Percentiles rank a stretch among this genome's conserved stretches.
These are phyloP conservation scores for Acanthamoeba royreba DNA, from an alignment of 208 protist genomes.

Conservation along the genomic window DNA sequence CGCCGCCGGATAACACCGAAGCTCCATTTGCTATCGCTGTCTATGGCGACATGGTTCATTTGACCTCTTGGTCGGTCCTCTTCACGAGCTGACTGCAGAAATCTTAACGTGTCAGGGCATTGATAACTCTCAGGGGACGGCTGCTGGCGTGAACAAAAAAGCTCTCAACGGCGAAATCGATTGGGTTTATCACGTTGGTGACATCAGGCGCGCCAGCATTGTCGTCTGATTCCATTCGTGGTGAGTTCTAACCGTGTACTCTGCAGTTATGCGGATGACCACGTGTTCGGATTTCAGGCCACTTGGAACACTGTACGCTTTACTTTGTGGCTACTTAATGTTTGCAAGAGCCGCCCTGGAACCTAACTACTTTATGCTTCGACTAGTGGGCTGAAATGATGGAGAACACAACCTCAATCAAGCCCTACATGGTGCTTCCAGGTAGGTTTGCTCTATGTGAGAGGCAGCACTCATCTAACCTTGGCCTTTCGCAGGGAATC, in stretches of 20 bases:
- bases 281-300: not conserved
- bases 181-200: slow-evolving; percentile 14
- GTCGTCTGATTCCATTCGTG: not conserved
- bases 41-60: not conserved
- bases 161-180: not conserved
- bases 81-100: not conserved
- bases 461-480: not conserved
- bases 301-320: slow-evolving; percentile 21
- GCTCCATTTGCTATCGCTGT: not conserved
- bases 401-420: not conserved
- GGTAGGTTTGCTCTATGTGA: not conserved
- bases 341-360: too few species aligned
- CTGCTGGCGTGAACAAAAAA: not conserved
- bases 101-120: not conserved
- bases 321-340: too few species aligned
- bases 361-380: too few species aligned
- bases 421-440: slow-evolving; percentile 35
- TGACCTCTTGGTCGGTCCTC: not conserved
- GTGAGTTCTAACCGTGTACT: not conserved
- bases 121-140: not conserved
- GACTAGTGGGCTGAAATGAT: slow-evolving; percentile 9
- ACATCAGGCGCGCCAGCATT: slow-evolving; percentile 15
- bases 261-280: slow-evolving; percentile 28
- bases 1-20: not conserved
- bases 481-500: not conserved